Evolutionary conservation across 306 rosid species (phyloP).

Genomic region (Ochetophila trinervis): DNA sequence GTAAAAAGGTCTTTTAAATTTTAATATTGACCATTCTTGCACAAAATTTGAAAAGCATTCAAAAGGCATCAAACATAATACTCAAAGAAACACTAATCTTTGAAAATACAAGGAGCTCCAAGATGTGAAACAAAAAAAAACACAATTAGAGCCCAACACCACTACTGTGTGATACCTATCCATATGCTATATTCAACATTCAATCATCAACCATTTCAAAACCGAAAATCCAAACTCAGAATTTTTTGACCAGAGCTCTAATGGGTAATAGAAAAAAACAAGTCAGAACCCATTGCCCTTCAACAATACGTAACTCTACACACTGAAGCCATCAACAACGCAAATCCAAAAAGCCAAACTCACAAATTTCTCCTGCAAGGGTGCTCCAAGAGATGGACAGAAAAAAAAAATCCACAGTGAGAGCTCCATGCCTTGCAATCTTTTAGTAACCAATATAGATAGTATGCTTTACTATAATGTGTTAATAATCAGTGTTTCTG

Average conservation of each 20-base stretch:
- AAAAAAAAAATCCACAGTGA: slow-evolving; percentile 19
- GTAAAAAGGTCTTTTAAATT: background rate
- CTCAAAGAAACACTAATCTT: background rate
- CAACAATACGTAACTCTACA: background rate
- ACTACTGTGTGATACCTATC: background rate
- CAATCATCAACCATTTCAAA: background rate
- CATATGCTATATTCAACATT: background rate
- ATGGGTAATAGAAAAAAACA: slow-evolving; percentile 8
- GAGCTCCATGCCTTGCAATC: slow-evolving; percentile 15
- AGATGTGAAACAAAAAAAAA: background rate
- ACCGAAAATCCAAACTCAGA: slow-evolving; percentile 7
- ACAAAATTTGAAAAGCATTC: background rate
- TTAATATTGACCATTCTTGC: background rate
- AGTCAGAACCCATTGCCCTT: slow-evolving; percentile 2
- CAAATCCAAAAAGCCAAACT: slow-evolving; percentile 15
- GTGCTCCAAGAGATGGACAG: slow-evolving; percentile 9
- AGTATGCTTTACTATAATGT: background rate
- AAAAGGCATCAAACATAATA: background rate
- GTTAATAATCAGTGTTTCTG: background rate
- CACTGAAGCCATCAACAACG: slow-evolving; percentile 7
- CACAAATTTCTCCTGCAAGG: background rate
- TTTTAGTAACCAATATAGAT: background rate
- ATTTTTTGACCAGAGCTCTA: slow-evolving; percentile 6
- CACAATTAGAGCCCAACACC: slow-evolving; percentile 8
- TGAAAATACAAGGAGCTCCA: slow-evolving; percentile 5